Evolutionary conservation across 352 stramenopile genomes (phyloP), one percentile per base, ranked within the genome.

Genomic region (Globisporangium perplexum): DNA sequence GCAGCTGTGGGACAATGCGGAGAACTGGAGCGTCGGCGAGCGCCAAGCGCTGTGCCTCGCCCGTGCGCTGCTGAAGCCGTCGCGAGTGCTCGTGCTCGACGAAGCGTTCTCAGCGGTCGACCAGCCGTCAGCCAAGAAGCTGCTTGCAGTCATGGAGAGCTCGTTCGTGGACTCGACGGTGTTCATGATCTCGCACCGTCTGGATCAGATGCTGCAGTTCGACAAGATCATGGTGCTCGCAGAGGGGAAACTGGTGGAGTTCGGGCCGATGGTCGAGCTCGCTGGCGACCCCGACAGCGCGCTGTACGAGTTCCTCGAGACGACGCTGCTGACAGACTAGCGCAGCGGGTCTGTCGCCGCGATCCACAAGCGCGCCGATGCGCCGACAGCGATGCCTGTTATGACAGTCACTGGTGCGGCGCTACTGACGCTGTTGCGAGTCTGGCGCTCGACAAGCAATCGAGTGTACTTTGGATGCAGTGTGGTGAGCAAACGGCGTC

Each of bases 171-270:
- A 43, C 6, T 54, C 58, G 18, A 69, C 62, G 8, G 73, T 96
- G 17, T 67, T 98, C 8, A 96, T 93, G 0, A 97, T 98, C 58
- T 91, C 94, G 8, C 92, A 98, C 63, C 68, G 93, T 11, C 66
- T 97, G 4, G 85, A 96, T 43, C 39, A 62, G 36, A 36, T 60
- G 23, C 23, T 60, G 59, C 22, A 31, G n/a, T 60, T 54, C 22
- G 39, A 60, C 30, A 41, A 49, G 3, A 60, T 60, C 47, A 55
- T 60, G 15, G 47, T 60, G 20, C 53, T 60, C 35, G 48, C 65
- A 12, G 59, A 74, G n/a, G 65, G 55, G 11, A 14, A 5, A 4
- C 47, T 61, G 15, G 38, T 36, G n/a, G 66, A 78, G 30, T 72
- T 74, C 48, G 60, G 69, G 14, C 45, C 57, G 0, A 61, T 53